Percentiles rank a stretch among this genome's conserved stretches.
Evolutionary conservation across 805 yeast genomes (phyloP).

Genomic region (Myxozyma neotropica): DNA sequence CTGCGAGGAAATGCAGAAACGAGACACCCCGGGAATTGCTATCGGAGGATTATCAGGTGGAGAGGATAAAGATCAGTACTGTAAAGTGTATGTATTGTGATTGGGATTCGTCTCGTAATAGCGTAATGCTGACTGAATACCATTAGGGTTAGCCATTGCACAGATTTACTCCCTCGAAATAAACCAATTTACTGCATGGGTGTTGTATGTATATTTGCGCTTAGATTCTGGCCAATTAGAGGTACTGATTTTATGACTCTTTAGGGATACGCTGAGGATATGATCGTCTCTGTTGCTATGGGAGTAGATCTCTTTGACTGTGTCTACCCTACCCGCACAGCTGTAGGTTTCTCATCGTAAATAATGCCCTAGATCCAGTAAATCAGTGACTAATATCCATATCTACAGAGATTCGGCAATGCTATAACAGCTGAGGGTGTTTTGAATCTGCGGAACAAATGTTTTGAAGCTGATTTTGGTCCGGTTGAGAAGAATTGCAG

Average conservation of each 20-base stretch:
- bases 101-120: no score
- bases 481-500: constrained; percentile 48
- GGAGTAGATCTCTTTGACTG: constrained; percentile 54
- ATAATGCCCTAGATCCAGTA: no score
- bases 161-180: constrained; percentile 46
- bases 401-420: constrained; percentile 48
- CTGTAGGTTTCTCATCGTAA: constrained; percentile 24
- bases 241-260: background rate
- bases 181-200: constrained; percentile 54
- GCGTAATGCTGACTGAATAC: background rate
- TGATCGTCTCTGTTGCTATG: constrained; percentile 50
- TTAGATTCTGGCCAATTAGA: background rate
- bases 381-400: no score
- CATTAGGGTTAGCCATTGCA: constrained; percentile 45
- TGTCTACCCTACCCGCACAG: constrained; percentile 51
- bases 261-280: constrained; percentile 50
- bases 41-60: constrained; percentile 54
- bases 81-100: constrained; percentile 39
- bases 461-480: constrained; percentile 42
- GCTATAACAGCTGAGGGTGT: constrained; percentile 47
- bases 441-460: constrained; percentile 44
- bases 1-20: constrained; percentile 48
- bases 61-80: constrained; percentile 48
- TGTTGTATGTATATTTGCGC: constrained; percentile 33
- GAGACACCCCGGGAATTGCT: constrained; percentile 53